Base-by-base conservation (phyloP, 768 basidiomycete species). In the Hypsizygus marmoreus region DNA sequence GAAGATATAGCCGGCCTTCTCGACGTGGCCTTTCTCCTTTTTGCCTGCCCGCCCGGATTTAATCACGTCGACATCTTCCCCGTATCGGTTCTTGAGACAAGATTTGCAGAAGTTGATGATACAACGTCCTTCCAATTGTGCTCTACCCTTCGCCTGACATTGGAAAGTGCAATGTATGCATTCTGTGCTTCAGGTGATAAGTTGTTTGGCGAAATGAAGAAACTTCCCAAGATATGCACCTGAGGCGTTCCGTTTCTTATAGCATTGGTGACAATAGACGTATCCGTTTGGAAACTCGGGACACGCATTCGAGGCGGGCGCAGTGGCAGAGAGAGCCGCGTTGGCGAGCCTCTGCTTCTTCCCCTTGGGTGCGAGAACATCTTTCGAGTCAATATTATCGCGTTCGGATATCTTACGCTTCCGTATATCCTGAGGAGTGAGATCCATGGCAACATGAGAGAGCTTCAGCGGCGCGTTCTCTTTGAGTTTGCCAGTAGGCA, bases 211-310 rank as follows among this genome's bases (percentile, higher is more conserved):
- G n/a, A n/a, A n/a, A n/a, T n/a, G n/a, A n/a, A n/a, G n/a, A n/a
- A 45, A 38, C 7, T 33, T 45, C 46, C 48, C 19, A 40, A 46
- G 33, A 16, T 16, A 61, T 73, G 40, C 35, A 84, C 86, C 66
- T 35, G 66, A 58, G 22, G 62, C 58, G 53, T 80, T 80, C 40
- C 80, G 79, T 54, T 83, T 86, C 59, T 75, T 76, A 50, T 71
- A 73, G 63, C 88, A 88, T 57, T 88, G 87, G 60, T 88, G 88
- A 53, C 88, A 90, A 53, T 82, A 79, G 39, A 79, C 63, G 60
- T 72, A 57, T 56, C 75, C 72, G 40, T 67, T 65, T 9, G 69
- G 68, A 51, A 63, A 68, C n/a, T 69, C 65, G 6, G 58, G 45
- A 20, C 56, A 62, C 4, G 58, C 54, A 29, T 66, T 67, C 46